Base-by-base conservation (phyloP, 2,329 filamentous ascomycete species). In the Dothidotthia symphoricarpi region DNA sequence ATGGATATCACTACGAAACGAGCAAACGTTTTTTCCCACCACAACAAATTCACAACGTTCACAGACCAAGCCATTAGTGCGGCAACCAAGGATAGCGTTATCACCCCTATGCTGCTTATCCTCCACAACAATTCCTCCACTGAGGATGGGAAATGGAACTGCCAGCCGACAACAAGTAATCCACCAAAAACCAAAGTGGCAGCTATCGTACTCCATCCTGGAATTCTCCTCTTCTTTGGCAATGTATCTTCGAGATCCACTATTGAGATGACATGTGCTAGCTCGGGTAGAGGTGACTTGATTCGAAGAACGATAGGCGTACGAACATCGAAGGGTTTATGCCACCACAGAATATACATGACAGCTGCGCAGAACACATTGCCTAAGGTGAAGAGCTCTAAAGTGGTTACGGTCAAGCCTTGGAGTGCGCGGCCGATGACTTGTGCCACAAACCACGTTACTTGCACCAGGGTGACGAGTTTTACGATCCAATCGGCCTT, bases 321-420 rank as follows among this genome's bases (percentile, higher is more conserved):
- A n/a, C 36, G 38, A 4, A 54, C 28, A 22, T 51, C 50, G 11
- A 43, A 43, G 6, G 50, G 53, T 27, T 56, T 56, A 9, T 38
- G n/a, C 44, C 43, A 50, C 33, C 27, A 47, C 9, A 26, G 29
- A 3, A 27, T 11, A 24, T 47, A 51, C 5, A 38, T 45, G 9
- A 41, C 6, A 8, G 46, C 12, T 1, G 50, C 44, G 16, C 44
- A 53, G 12, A 36, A 26, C 8, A 53, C 39, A n/a, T 45, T 47
- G 3, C 31, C 43, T 6, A 51, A 30, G 9, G 53, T 53, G 28
- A 51, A 52, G 7, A 53, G 39, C 33, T 55, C 53, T 4, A 57
- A 11, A 3, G 49, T 47, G 1, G 45, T 48, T 10, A 47, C 28
- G 8, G 40, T 27, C 3, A 52, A 34, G 1, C 34, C 29, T 15